These are phyloP conservation scores for Haplosporangium sp. DNA, from an alignment of 371 early-diverging fungal species.

Conservation along the genomic window DNA sequence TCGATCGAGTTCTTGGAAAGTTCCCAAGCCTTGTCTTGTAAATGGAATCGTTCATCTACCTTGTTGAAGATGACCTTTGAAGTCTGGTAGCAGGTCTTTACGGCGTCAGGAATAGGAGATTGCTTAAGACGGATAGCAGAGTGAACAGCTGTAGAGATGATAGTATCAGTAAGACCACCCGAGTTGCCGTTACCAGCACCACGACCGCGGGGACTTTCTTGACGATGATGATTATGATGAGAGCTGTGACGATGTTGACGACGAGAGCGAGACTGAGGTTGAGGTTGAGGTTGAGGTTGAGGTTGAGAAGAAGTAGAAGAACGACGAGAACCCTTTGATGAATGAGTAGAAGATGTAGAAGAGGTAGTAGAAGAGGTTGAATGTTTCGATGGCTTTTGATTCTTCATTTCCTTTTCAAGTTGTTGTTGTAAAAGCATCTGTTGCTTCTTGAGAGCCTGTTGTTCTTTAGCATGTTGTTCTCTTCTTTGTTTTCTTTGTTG, in stretches of 20 bases:
- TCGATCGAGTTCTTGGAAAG: constrained; percentile 60
- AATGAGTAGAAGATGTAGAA: neutral
- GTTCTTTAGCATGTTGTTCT: constrained; percentile 23
- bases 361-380: neutral
- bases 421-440: constrained; percentile 17
- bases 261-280: neutral
- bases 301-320: neutral
- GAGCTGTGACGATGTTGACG: neutral
- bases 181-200: constrained; percentile 19
- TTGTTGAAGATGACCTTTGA: constrained; percentile 57
- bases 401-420: constrained; percentile 25
- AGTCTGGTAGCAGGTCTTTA: constrained; percentile 58
- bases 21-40: constrained; percentile 67
- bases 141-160: constrained; percentile 62
- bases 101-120: constrained; percentile 73
- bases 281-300: neutral
- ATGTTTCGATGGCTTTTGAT: constrained; percentile 16
- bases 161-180: constrained; percentile 51
- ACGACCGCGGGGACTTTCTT: neutral
- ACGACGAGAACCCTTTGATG: neutral
- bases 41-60: constrained; percentile 64
- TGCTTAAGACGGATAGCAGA: constrained; percentile 73
- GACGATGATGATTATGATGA: neutral
- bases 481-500: constrained; percentile 22
- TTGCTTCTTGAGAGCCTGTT: constrained; percentile 20